These are phyloP conservation scores for Sclerotinia glacialis DNA, from an alignment of 2,329 filamentous ascomycete genomes.

Conservation along the genomic window DNA sequence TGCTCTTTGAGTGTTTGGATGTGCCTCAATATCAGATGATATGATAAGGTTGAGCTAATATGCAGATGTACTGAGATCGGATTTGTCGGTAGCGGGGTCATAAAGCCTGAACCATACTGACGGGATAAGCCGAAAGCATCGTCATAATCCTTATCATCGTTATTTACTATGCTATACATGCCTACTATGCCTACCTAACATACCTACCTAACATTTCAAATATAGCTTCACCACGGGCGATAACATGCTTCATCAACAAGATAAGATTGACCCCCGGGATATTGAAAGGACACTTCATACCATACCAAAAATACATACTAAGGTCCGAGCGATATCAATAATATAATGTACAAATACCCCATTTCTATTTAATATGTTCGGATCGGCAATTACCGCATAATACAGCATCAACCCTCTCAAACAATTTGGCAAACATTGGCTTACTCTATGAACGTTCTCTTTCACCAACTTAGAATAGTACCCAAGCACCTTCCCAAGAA, in stretches of 20 bases:
- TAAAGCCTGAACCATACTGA: neutral
- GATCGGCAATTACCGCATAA: constrained; percentile 21
- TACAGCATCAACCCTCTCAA: constrained; percentile 3
- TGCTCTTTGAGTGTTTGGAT: neutral
- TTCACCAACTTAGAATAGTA: constrained; percentile 30
- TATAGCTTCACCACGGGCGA: constrained; percentile 11
- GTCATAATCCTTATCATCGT: neutral
- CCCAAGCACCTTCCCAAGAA: constrained; percentile 31
- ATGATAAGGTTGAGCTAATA: too few relatives aligned
- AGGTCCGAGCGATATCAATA: constrained; percentile 9
- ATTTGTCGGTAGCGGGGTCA: neutral
- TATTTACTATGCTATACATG: neutral
- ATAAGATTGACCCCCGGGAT: constrained; percentile 1
- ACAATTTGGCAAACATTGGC: constrained; percentile 28
- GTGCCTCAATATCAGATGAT: neutral
- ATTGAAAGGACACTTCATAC: constrained; percentile 15
- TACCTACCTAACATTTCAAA: neutral
- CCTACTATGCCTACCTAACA: too few relatives aligned
- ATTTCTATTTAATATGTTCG: constrained; percentile 14
- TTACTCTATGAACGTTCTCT: constrained; percentile 31
- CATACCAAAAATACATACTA: neutral
- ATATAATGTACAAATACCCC: constrained; percentile 8
- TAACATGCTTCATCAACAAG: neutral
- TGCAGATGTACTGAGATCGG: too few relatives aligned
- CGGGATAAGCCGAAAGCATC: constrained; percentile 11